Evolutionary conservation across 1,284 basidiomycete genomes (phyloP).

Genomic region (Pseudozyma sp.): DNA sequence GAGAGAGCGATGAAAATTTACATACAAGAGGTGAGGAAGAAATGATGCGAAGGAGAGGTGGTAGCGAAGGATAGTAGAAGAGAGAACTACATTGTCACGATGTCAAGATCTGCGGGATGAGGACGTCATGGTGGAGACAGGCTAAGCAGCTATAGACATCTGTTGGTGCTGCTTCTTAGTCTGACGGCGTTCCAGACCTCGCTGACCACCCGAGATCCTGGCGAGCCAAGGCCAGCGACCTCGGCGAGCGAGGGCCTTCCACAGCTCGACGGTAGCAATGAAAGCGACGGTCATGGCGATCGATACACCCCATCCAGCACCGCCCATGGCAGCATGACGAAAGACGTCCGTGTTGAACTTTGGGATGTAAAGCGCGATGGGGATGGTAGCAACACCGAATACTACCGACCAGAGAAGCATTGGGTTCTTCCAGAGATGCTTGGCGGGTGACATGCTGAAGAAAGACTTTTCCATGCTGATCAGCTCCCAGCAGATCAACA

Average conservation of each 20-base stretch:
- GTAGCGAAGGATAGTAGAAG: too few relatives aligned
- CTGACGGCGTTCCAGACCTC: constrained; percentile 41
- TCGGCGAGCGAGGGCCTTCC: constrained; percentile 58
- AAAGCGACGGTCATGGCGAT: constrained; percentile 54
- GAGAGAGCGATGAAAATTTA: too few relatives aligned
- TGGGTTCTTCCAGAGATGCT: constrained; percentile 56
- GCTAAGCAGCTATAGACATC: constrained; percentile 13
- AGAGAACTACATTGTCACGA: too few relatives aligned
- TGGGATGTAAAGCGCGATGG: constrained; percentile 62
- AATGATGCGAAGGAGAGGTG: too few relatives aligned
- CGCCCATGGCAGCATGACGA: constrained; percentile 53
- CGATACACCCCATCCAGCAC: constrained; percentile 58
- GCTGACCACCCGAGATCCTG: constrained; percentile 54
- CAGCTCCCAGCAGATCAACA: constrained; percentile 62
- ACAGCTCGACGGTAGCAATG: constrained; percentile 50
- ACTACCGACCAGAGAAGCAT: constrained; percentile 62
- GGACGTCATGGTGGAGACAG: background rate
- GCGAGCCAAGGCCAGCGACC: constrained; percentile 62
- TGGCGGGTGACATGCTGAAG: constrained; percentile 54
- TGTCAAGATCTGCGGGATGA: too few relatives aligned
- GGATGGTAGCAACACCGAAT: constrained; percentile 54
- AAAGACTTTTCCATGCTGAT: constrained; percentile 61
- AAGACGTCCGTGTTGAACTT: constrained; percentile 63
- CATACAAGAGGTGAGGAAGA: too few relatives aligned
- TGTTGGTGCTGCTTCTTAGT: constrained; percentile 35